Percentiles rank a stretch among this genome's conserved stretches.
Conservation (phyloP, 176 grass and related monocot genomes). For the Zoysia pacifica region DNA sequence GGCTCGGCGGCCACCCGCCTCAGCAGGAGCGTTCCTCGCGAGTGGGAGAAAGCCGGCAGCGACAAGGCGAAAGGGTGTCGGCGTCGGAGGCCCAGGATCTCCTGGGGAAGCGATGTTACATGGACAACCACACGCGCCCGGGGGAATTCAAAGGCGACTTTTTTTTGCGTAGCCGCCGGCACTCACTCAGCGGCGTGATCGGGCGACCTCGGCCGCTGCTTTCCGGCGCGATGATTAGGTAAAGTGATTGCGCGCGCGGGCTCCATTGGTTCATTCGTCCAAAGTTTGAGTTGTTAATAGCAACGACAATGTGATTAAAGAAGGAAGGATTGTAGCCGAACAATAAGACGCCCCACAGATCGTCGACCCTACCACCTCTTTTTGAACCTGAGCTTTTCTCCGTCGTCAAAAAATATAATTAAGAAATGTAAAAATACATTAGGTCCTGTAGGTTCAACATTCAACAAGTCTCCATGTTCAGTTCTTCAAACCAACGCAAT, state of each 20-base stretch:
- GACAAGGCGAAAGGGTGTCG: not conserved
- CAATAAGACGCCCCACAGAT: no score
- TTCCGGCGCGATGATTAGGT: not conserved
- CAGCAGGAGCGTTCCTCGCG: not conserved
- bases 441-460: no score
- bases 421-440: no score
- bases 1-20: not conserved
- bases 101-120: slow-evolving; percentile 19
- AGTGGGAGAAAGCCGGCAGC: not conserved
- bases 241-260: not conserved
- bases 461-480: no score
- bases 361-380: no score
- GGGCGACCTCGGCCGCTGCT: not conserved
- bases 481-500: no score
- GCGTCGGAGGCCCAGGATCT: not conserved
- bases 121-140: slow-evolving; percentile 1
- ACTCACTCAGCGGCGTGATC: not conserved
- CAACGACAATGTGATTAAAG: not conserved
- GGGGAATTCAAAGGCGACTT: not conserved
- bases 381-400: no score
- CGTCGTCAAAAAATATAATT: no score
- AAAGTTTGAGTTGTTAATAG: not conserved
- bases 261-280: not conserved
- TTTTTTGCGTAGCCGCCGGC: not conserved
- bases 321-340: not conserved